These are phyloP conservation scores for Irpex sp. DNA, from an alignment of 1,284 basidiomycete species.

Conservation along the genomic window DNA sequence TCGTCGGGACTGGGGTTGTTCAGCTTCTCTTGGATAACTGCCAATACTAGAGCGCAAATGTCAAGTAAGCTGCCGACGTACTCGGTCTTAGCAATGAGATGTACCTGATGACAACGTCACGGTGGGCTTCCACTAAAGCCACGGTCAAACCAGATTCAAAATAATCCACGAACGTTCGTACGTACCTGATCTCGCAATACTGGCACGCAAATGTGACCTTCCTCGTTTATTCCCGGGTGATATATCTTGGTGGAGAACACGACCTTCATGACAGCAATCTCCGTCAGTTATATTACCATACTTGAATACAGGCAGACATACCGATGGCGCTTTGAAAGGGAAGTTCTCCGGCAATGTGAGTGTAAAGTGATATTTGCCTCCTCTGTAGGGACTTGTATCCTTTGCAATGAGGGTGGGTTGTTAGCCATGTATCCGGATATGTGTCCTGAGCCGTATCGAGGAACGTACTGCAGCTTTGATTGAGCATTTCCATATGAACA, in stretches of 20 bases:
- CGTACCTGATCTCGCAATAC: slow-evolving; percentile 80
- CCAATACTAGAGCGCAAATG: slow-evolving; percentile 52
- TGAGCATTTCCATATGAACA: slow-evolving; percentile 75
- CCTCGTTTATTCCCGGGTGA: slow-evolving; percentile 91
- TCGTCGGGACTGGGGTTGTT: slow-evolving; percentile 89
- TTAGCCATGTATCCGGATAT: not conserved
- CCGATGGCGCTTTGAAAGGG: slow-evolving; percentile 87
- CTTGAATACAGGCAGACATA: slow-evolving; percentile 32
- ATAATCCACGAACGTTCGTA: not conserved
- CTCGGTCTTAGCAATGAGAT: slow-evolving; percentile 1
- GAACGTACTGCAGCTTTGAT: slow-evolving; percentile 73
- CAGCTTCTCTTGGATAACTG: slow-evolving; percentile 80
- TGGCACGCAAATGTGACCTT: slow-evolving; percentile 81
- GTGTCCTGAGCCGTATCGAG: not conserved
- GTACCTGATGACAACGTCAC: slow-evolving; percentile 72
- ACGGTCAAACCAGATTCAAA: not conserved
- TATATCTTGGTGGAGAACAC: slow-evolving; percentile 87
- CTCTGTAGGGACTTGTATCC: slow-evolving; percentile 81
- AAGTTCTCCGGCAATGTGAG: slow-evolving; percentile 73
- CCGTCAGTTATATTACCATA: not conserved
- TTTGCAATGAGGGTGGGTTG: slow-evolving; percentile 25
- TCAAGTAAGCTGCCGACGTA: not conserved
- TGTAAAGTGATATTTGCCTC: slow-evolving; percentile 77
- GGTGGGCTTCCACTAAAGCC: slow-evolving; percentile 82
- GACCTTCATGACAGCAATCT: slow-evolving; percentile 45